Conservation (phyloP, 1,139 yeast genomes). For the Yarrowia galli region DNA sequence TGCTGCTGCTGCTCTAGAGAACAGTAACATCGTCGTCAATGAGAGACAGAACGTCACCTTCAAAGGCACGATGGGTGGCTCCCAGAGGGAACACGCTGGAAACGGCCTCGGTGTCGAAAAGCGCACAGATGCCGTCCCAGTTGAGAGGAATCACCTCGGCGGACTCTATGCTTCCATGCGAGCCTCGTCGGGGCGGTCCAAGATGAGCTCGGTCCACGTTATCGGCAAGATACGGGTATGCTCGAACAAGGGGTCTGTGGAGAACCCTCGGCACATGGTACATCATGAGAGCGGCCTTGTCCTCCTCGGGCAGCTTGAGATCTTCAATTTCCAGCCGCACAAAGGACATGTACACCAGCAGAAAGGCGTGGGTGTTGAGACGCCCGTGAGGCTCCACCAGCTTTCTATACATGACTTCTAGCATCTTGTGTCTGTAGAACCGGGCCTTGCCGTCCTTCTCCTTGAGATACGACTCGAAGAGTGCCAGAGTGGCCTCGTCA, state of each 20-base stretch:
- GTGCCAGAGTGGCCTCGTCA: slow-evolving; percentile 23
- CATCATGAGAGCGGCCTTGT: slow-evolving; percentile 26
- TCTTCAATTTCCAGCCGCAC: slow-evolving; percentile 33
- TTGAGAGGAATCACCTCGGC: slow-evolving; percentile 15
- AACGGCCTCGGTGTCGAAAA: slow-evolving; percentile 5
- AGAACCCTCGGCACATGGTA: slow-evolving; percentile 22
- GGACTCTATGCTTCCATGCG: slow-evolving; percentile 26
- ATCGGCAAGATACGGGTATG: slow-evolving; percentile 10
- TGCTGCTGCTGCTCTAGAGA: background rate
- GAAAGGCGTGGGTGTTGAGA: slow-evolving; percentile 30
- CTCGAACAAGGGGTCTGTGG: slow-evolving; percentile 12
- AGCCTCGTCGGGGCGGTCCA: slow-evolving; percentile 28
- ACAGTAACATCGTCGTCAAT: slow-evolving; percentile 22
- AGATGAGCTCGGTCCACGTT: slow-evolving; percentile 27
- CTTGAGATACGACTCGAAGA: slow-evolving; percentile 25
- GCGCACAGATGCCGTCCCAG: slow-evolving; percentile 20
- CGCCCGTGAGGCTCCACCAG: slow-evolving; percentile 30
- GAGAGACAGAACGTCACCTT: slow-evolving; percentile 20
- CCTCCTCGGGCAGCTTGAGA: slow-evolving; percentile 25
- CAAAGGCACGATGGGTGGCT: slow-evolving; percentile 25
- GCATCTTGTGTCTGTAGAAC: slow-evolving; percentile 29
- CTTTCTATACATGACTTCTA: slow-evolving; percentile 31
- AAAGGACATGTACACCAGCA: slow-evolving; percentile 31
- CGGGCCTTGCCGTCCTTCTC: slow-evolving; percentile 33
- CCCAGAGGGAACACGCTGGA: slow-evolving; percentile 24